phyloP scores from a whole-genome alignment of 2,329 filamentous ascomycete species.

The Coleophoma crateriformis region DNA sequence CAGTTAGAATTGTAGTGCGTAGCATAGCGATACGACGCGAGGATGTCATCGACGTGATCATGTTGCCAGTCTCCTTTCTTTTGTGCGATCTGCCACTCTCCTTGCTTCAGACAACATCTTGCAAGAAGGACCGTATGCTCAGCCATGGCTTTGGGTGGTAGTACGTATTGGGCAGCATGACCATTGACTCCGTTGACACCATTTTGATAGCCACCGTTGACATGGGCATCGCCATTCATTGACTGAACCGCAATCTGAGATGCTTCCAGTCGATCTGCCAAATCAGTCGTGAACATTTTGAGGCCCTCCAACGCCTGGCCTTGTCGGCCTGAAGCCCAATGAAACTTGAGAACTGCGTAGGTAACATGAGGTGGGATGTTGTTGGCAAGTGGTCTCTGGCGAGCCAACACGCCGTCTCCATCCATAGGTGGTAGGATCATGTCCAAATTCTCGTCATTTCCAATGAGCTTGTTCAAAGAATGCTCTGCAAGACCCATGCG shows the following conservation, averaged over 20 bases:
- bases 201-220: neutral
- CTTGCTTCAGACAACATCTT: conserved; percentile 93
- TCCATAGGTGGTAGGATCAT: conserved; percentile 43
- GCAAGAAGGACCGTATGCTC: conserved; percentile 72
- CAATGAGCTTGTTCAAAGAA: conserved; percentile 85
- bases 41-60: conserved; percentile 78
- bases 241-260: conserved; percentile 20
- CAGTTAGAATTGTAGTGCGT: conserved; percentile 91
- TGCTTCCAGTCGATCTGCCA: conserved; percentile 32
- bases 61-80: conserved; percentile 87
- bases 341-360: conserved; percentile 95
- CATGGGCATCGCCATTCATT: conserved; percentile 10
- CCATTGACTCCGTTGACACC: conserved; percentile 28
- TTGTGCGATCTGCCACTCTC: conserved; percentile 87
- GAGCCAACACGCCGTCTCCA: conserved; percentile 4
- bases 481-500: conserved; percentile 94
- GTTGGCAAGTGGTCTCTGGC: conserved; percentile 8
- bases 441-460: conserved; percentile 59
- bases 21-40: conserved; percentile 85
- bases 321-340: conserved; percentile 82
- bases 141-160: conserved; percentile 38
- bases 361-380: conserved; percentile 64
- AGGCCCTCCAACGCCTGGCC: conserved; percentile 53
- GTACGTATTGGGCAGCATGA: conserved; percentile 10
- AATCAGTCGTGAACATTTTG: conserved; percentile 55